A percentile compares a stretch with the other conserved stretches of the same genome.
Evolutionary conservation across 2,329 filamentous ascomycete genomes (phyloP).

Genomic region (Aspergillus hiratsukae): DNA sequence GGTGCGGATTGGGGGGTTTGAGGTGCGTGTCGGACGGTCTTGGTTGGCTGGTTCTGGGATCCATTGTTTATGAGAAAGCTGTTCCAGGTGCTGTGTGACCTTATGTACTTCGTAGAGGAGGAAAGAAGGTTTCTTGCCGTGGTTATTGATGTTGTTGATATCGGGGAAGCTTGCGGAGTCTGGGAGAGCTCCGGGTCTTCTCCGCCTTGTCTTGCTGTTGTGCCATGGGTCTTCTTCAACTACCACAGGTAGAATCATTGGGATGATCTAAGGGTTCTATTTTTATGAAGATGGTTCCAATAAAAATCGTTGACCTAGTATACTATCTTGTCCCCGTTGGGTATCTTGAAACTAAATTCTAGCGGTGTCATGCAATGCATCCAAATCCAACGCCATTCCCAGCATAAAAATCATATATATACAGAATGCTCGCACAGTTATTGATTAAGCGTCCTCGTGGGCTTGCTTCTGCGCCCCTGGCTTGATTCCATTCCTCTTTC

Average conservation of each 20-base stretch:
- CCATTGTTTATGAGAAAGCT: background rate
- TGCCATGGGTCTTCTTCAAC: background rate
- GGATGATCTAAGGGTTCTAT: background rate
- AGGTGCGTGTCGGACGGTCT: constrained; percentile 6
- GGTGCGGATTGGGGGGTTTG: constrained; percentile 26
- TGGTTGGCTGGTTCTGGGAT: background rate
- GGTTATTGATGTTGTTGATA: constrained; percentile 27
- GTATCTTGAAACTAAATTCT: constrained; percentile 9
- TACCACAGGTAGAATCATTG: background rate
- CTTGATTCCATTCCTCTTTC: constrained; percentile 60
- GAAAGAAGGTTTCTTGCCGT: constrained; percentile 16
- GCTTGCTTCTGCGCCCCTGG: constrained; percentile 10
- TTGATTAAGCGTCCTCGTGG: constrained; percentile 5
- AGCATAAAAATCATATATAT: background rate
- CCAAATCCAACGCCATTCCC: background rate
- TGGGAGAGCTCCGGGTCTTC: background rate
- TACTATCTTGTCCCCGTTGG: constrained; percentile 2
- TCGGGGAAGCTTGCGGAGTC: background rate
- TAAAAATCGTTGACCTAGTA: background rate
- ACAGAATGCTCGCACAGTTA: constrained; percentile 1
- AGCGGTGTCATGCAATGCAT: background rate
- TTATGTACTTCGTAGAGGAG: background rate
- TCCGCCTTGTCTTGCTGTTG: background rate
- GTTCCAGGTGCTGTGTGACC: background rate
- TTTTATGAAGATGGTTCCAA: background rate